Evolutionary conservation across 192 early-diverging fungal genomes (phyloP), one percentile per base, ranked within the genome.

Genomic region (Diversispora eburnea): DNA sequence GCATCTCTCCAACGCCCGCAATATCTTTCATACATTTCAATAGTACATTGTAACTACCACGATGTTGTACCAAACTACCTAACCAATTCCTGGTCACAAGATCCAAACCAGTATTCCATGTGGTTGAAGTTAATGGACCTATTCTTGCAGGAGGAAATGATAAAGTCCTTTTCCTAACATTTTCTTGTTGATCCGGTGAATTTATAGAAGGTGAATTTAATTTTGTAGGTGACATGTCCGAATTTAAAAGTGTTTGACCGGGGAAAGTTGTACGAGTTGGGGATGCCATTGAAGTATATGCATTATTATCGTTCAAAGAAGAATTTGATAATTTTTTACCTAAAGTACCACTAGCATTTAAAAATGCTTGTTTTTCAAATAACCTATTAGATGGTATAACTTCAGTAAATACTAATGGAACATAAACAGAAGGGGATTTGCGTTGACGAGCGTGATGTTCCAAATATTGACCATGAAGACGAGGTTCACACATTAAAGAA

Each of bases 391-490:
- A 45, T 3, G 75, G 54, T 17, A 76, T 71, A 45, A 71, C 68
- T 46, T 81, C 79, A 7, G 77, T 70, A 22, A 81, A 81, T 51
- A 78, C 74, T 5, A 81, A 57, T 10, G 79, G 79, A 5, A 78
- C 67, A 76, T 76, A 81, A 10, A 54, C 54, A 19, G 76, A 76
- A 12, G 75, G 71, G 71, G 71, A 70, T 71, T 81, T 81, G 7
- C 77, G 66, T 71, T 77, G 75, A 61, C 75, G 76, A 51, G 77
- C 77, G 51, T 81, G 76, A 47, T 78, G 74, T 54, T 81, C 79
- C 20, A 81, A 72, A 61, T 81, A 81, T 43, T 81, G 79, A 41
- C 79, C 79, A 56, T 78, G 77, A 51, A 81, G 70, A 56, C 73
- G 70, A 3, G 79, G 79, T 58, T 81, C 79, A 49, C 79, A 81